Evolutionary conservation across 2,329 filamentous ascomycete species (phyloP).

Genomic region (Lasiodiplodia hormozganensis): DNA sequence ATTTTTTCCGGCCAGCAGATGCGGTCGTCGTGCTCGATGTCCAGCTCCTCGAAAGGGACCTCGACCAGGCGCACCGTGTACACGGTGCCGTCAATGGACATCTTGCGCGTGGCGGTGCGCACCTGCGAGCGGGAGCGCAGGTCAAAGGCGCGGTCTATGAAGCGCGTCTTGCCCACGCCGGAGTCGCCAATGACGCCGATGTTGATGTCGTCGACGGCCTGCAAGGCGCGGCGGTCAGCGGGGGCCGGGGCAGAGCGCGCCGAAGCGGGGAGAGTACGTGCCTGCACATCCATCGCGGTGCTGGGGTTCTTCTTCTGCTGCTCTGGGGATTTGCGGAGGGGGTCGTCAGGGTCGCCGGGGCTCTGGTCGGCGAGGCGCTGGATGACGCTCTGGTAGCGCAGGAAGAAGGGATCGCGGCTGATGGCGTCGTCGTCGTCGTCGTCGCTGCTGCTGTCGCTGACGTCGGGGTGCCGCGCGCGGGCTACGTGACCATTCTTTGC

Average conservation of each 20-base stretch:
- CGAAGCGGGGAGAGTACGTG: constrained; percentile 20
- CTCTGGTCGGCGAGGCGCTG: constrained; percentile 34
- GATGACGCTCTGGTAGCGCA: constrained; percentile 44
- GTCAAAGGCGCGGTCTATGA: constrained; percentile 64
- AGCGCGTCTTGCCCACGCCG: constrained; percentile 65
- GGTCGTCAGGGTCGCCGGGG: constrained; percentile 17
- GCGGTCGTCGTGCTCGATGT: constrained; percentile 55
- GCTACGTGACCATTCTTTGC: constrained; percentile 29
- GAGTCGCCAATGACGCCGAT: constrained; percentile 64
- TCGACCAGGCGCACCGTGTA: constrained; percentile 66
- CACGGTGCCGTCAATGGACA: constrained; percentile 62
- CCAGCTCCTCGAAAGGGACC: constrained; percentile 60
- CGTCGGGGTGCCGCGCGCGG: constrained; percentile 33
- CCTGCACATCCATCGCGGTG: constrained; percentile 24
- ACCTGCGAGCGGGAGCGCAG: constrained; percentile 40
- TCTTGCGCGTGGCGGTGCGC: constrained; percentile 52
- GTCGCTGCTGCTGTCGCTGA: constrained; percentile 35
- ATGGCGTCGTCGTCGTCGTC: constrained; percentile 41
- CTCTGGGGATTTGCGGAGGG: constrained; percentile 4
- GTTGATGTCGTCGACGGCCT: constrained; percentile 60
- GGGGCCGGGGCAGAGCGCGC: constrained; percentile 30
- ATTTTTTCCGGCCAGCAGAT: constrained; percentile 64
- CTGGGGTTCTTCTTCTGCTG: constrained; percentile 33
- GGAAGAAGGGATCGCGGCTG: constrained; percentile 49
- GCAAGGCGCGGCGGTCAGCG: constrained; percentile 20